Base-by-base conservation (phyloP, 257 asterid species). In the Solanum clarkiae region DNA sequence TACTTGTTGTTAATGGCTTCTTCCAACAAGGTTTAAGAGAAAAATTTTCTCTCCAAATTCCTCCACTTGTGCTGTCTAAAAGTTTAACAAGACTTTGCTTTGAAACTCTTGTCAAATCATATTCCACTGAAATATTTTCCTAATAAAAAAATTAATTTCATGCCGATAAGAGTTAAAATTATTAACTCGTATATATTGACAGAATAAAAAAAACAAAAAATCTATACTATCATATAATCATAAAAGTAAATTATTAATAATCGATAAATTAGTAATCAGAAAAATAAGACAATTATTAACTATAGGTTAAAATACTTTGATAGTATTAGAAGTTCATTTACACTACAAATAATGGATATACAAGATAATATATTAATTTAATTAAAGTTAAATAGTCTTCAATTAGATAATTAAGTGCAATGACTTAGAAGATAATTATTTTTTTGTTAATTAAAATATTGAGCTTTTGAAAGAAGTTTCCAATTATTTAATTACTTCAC, bases 1-100 rank as follows among this genome's bases (percentile, higher is more conserved):
- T 60, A 90, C 97, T 83, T n/a, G 45, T 82, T n/a, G 53, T 26
- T 5, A 86, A 60, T 60, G 89, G 88, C 26, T 82, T 90, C 63
- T 62, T 85, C 94, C 94, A 92, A 84, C 97, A 92, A 40, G 92
- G 92, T 83, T 90, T 91, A 1, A 57, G 45, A 12, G 90, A 36
- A 60, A 84, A 81, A 14, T 16, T 86, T 47, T 86, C 85, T 65
- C 40, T 86, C 92, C 91, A 91, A 16, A 87, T 86, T 2, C 89
- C 88, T 40, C 69, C 60, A 36, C 56, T 82, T 54, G 55, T 60
- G 20, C 49, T 36, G 81, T 83, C 89, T 18, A 85, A 49, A 11
- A 82, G 77, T 80, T 83, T 88, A 13, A 85, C 81, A 20, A 59
- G 68, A 17, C 82, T 68, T 14, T 82, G 86, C 63, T 87, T 90